These are phyloP conservation scores for Schizochytrium sp. DNA, from an alignment of 108 stramenopile genomes.

Conservation along the genomic window DNA sequence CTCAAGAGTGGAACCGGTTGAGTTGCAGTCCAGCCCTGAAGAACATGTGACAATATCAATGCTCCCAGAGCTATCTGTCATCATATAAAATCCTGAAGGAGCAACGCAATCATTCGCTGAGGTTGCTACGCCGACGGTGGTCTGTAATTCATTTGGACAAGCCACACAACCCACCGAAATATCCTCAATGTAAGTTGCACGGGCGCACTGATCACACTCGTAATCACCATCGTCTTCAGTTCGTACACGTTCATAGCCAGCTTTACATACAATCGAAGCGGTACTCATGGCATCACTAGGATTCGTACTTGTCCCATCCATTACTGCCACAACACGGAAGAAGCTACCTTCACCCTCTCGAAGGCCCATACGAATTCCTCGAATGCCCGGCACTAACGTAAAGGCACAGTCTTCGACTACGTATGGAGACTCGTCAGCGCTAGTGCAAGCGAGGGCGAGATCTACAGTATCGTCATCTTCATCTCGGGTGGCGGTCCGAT, in stretches of 20 bases:
- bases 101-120: not conserved
- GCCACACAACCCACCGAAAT: not conserved
- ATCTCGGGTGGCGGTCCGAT: not conserved
- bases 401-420: not conserved
- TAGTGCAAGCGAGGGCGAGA: not conserved
- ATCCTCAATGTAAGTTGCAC: not conserved
- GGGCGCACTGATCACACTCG: not conserved
- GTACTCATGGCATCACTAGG: not conserved
- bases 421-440: not conserved
- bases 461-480: not conserved
- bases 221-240: not conserved
- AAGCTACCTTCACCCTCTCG: not conserved
- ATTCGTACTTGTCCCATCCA: not conserved
- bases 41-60: not conserved
- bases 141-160: slow-evolving; percentile 15
- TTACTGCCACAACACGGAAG: not conserved
- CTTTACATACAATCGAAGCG: not conserved
- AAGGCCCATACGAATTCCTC: not conserved
- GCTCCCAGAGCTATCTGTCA: not conserved
- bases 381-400: not conserved
- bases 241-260: not conserved
- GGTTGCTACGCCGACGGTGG: not conserved
- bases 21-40: not conserved
- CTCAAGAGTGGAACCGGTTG: not conserved
- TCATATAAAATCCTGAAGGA: not conserved